These are phyloP conservation scores for Penicillium manginii DNA, from an alignment of 495 filamentous ascomycete species.

Conservation along the genomic window DNA sequence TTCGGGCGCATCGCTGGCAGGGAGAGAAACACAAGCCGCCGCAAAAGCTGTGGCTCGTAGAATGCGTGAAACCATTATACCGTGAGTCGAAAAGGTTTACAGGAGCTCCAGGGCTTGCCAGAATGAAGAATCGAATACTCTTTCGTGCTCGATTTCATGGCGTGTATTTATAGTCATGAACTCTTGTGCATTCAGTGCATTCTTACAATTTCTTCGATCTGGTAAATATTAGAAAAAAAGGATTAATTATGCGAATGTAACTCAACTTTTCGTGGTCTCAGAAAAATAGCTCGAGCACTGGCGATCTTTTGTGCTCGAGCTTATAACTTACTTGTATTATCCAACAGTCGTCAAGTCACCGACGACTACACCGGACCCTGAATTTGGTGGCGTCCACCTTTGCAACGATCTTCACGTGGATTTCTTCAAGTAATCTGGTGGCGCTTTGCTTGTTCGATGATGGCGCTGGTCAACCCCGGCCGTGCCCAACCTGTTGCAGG, in stretches of 20 bases:
- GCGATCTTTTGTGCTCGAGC: not conserved
- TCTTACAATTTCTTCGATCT: not conserved
- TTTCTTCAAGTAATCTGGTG: not conserved
- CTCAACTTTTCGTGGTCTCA: not conserved
- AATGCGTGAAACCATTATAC: not conserved
- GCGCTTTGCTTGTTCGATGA: not conserved
- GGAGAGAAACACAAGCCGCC: not conserved
- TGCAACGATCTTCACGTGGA: no score
- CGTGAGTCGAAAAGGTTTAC: no score
- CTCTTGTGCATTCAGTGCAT: not conserved
- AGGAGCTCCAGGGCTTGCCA: no score
- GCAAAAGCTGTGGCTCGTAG: conserved; percentile 6
- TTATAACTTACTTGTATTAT: not conserved
- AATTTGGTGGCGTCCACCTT: not conserved
- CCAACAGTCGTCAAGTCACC: not conserved
- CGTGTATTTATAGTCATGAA: not conserved
- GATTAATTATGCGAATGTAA: not conserved
- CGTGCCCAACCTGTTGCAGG: no score
- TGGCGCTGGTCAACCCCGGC: not conserved
- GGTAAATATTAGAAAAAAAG: not conserved
- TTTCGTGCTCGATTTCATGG: no score
- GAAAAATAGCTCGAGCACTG: not conserved
- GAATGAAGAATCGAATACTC: not conserved
- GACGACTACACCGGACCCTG: not conserved
- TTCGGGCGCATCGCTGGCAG: not conserved